phyloP scores from a whole-genome alignment of 306 rosid genomes.

The Pyrus betulifolia region DNA sequence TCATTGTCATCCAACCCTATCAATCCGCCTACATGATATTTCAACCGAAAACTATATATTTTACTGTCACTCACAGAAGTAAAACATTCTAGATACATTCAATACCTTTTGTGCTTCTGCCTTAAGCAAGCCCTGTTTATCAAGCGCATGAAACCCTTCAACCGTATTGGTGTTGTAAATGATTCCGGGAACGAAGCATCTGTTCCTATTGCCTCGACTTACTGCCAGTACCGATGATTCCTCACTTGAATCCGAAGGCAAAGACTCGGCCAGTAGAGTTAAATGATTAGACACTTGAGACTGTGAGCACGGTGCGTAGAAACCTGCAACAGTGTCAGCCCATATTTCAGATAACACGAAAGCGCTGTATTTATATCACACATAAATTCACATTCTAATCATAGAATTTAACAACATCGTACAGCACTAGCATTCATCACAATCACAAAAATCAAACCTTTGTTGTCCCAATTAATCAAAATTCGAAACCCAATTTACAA shows the following conservation, averaged over 20 bases:
- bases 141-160: constrained; percentile 71
- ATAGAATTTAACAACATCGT: not conserved
- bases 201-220: constrained; percentile 67
- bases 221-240: constrained; percentile 27
- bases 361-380: not conserved
- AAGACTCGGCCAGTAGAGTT: constrained; percentile 69
- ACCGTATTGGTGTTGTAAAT: constrained; percentile 80
- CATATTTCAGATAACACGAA: constrained; percentile 7
- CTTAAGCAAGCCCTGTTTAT: constrained; percentile 50
- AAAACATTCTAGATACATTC: not conserved
- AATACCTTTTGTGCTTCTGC: constrained; percentile 71
- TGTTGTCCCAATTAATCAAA: not conserved
- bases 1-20: not conserved
- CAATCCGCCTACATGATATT: not conserved
- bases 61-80: not conserved
- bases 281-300: constrained; percentile 75
- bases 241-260: constrained; percentile 58
- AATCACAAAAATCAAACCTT: not conserved
- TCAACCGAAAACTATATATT: not conserved
- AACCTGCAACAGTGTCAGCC: constrained; percentile 43
- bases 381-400: not conserved
- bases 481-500: not conserved
- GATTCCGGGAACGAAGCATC: constrained; percentile 66
- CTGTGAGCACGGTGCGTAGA: constrained; percentile 88
- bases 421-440: not conserved